These are phyloP conservation scores for Kluyveromyces sp. DNA, from an alignment of 1,139 yeast genomes.

Conservation along the genomic window DNA sequence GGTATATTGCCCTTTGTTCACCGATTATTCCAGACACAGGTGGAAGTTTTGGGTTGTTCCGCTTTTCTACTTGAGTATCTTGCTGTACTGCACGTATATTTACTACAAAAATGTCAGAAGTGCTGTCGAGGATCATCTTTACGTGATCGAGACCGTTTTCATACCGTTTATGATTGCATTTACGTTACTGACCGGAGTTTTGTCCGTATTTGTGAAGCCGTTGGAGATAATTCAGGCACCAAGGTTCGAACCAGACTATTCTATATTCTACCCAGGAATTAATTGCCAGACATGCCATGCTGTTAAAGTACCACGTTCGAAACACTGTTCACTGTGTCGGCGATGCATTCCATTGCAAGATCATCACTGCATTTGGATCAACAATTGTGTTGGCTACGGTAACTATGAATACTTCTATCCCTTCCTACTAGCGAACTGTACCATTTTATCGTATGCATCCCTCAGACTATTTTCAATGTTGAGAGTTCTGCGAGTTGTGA, in stretches of 20 bases:
- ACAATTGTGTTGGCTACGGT: conserved; percentile 76
- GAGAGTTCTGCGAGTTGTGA: conserved; percentile 3
- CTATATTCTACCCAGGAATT: conserved; percentile 44
- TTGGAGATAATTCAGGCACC: conserved; percentile 18
- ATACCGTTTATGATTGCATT: conserved; percentile 17
- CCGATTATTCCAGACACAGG: conserved; percentile 17
- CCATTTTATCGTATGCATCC: conserved; percentile 57
- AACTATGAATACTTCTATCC: conserved; percentile 66
- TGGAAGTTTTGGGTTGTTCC: conserved; percentile 27
- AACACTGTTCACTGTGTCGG: conserved; percentile 75
- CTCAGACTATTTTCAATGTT: conserved; percentile 14
- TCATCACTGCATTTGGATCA: conserved; percentile 95
- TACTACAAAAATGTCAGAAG: conserved; percentile 15
- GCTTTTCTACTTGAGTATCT: conserved; percentile 18
- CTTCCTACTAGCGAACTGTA: conserved; percentile 50
- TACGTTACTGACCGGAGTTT: conserved; percentile 10
- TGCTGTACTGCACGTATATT: conserved; percentile 16
- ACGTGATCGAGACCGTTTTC: conserved; percentile 13
- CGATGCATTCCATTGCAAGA: conserved; percentile 64
- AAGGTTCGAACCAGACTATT: conserved; percentile 39
- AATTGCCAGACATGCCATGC: conserved; percentile 50
- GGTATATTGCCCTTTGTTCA: conserved; percentile 21
- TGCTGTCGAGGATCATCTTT: conserved; percentile 10
- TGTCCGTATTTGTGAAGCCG: conserved; percentile 1
- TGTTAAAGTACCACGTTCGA: conserved; percentile 79